A percentile compares a stretch with the other conserved stretches of the same genome.
Evolutionary conservation across 2,329 filamentous ascomycete genomes (phyloP).

Genomic region (Aspergillus fijiensis): DNA sequence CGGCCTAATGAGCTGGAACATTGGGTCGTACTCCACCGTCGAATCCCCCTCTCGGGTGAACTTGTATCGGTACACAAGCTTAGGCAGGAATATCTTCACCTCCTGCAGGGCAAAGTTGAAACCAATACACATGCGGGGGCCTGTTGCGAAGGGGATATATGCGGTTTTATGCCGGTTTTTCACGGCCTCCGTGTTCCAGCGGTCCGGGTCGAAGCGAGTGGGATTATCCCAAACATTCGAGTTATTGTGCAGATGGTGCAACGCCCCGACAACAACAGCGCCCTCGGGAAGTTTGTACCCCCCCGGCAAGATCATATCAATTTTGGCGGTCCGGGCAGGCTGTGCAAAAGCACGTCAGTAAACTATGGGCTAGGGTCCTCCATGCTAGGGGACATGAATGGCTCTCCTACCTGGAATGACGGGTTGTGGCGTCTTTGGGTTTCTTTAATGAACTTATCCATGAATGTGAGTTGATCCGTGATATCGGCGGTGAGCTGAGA

Average conservation of each 20-base stretch:
- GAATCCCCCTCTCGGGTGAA: constrained; percentile 52
- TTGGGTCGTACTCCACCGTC: constrained; percentile 40
- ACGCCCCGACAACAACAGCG: constrained; percentile 53
- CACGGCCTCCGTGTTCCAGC: constrained; percentile 57
- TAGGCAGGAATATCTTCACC: constrained; percentile 56
- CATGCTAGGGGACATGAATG: too few relatives aligned
- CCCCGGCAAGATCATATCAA: constrained; percentile 58
- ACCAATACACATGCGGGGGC: constrained; percentile 60
- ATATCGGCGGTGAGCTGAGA: constrained; percentile 48
- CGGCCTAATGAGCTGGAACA: constrained; percentile 30
- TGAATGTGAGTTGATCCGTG: constrained; percentile 49
- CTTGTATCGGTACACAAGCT: constrained; percentile 60
- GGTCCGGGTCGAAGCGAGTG: constrained; percentile 57
- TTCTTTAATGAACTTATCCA: constrained; percentile 53
- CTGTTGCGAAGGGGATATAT: constrained; percentile 61
- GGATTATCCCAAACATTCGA: constrained; percentile 59
- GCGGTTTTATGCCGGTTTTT: constrained; percentile 52
- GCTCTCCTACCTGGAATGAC: constrained; percentile 45
- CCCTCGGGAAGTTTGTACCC: constrained; percentile 57
- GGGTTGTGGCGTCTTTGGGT: constrained; percentile 60
- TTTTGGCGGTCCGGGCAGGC: constrained; percentile 56
- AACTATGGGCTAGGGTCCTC: too few relatives aligned
- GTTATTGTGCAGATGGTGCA: constrained; percentile 52
- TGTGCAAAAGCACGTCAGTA: constrained; percentile 25
- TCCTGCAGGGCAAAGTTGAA: constrained; percentile 65